Base-by-base conservation (phyloP, 2,329 filamentous ascomycete species). In the Botrytis byssoidea region DNA sequence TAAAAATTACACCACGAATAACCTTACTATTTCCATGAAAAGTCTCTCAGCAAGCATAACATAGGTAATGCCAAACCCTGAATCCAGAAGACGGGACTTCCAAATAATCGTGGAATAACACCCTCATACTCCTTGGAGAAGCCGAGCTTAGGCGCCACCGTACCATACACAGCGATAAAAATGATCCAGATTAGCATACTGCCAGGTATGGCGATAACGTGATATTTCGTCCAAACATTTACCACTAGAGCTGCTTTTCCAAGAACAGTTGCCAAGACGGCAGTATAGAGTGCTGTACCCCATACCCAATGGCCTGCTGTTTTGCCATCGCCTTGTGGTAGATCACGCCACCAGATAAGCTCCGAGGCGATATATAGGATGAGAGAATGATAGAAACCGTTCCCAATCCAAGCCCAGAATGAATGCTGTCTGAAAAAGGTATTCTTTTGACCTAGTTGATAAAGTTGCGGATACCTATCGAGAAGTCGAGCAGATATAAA, bases 141-240 rank as follows among this genome's bases (percentile, higher is more conserved):
- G 71, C 89, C 87, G 61, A 96, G 84, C 84, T 91, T 94, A 0
- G 96, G 96, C 37, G 94, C 95, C 1, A 96, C 92, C 37, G 88
- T 93, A 57, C 90, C 94, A 83, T 98, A 99, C 2, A 92, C 89
- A 5, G 94, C 94, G 77, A 98, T 88, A 82, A 98, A 97, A 51
- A 90, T 89, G 81, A 97, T 90, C 96, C 96, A 99, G 78, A 99
- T 89, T 29, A 91, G 83, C 88, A 99, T 92, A 75, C 93, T 97
- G 55, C 96, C 96, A 0, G 96, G 96, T 76, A 99, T 99, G 48
- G 96, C 94, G 77, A 98, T 89, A 77, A 99, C 89, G 75, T 97
- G 95, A 83, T 97, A 99, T 84, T 99, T 99, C 66, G 96, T 99
- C 96, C 96, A 99, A 83, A 97, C 95, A 83, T 94, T 98, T 35